These are phyloP conservation scores for Cladobotryum mycophilum DNA, from an alignment of 2,329 filamentous ascomycete species.

Conservation along the genomic window DNA sequence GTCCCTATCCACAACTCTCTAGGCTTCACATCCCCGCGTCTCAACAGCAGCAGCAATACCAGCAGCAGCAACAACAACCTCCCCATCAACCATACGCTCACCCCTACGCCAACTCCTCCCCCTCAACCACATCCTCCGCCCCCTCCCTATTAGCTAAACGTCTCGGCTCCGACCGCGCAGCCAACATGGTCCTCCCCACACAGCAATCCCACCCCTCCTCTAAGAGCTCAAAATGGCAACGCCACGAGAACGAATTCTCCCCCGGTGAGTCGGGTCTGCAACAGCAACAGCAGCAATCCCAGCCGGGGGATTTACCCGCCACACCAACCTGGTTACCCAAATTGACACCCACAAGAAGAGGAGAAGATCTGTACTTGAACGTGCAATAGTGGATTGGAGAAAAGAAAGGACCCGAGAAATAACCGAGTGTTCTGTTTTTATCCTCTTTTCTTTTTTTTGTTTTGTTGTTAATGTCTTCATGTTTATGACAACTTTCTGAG, in stretches of 20 bases:
- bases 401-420: neutral
- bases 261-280: neutral
- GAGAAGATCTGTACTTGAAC: constrained; percentile 55
- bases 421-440: neutral
- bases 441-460: neutral
- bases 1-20: neutral
- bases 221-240: constrained; percentile 13
- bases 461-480: neutral
- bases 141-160: constrained; percentile 47
- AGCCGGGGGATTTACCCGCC: constrained; percentile 11
- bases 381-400: neutral
- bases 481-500: neutral
- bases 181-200: constrained; percentile 35
- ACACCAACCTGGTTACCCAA: constrained; percentile 42
- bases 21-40: constrained; percentile 4
- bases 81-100: constrained; percentile 10
- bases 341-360: constrained; percentile 60
- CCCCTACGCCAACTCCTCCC: constrained; percentile 7
- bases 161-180: constrained; percentile 43
- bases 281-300: neutral
- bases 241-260: neutral
- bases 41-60: constrained; percentile 13
- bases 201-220: constrained; percentile 16
- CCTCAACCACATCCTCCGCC: constrained; percentile 22
- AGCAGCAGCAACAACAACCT: constrained; percentile 16